phyloP scores from a whole-genome alignment of 2,329 filamentous ascomycete species.

The Dothistroma pini region DNA sequence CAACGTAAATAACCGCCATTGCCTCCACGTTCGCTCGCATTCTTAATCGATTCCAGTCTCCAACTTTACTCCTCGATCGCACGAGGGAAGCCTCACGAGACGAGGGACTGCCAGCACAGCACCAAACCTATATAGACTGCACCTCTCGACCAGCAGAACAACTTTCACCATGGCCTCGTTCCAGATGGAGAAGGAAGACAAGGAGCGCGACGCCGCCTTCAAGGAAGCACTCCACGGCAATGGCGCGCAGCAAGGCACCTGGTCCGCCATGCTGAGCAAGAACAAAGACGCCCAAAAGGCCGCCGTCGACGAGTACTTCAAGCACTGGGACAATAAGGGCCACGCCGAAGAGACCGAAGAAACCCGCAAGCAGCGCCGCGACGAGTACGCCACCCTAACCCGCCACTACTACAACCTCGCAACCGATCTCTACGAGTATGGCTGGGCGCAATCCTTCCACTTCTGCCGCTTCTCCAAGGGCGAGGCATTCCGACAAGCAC shows the following conservation, averaged over 20 bases:
- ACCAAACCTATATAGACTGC: background rate
- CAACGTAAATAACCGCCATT: background rate
- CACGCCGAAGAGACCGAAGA: conserved; percentile 77
- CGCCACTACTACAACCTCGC: conserved; percentile 63
- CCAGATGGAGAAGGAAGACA: conserved; percentile 41
- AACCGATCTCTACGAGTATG: conserved; percentile 62
- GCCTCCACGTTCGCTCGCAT: background rate
- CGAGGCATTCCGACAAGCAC: conserved; percentile 85
- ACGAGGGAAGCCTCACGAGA: background rate
- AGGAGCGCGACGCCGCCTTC: conserved; percentile 60
- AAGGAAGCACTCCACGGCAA: conserved; percentile 76
- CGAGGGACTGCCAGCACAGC: no score
- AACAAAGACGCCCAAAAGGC: conserved; percentile 72
- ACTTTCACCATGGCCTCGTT: conserved; percentile 48
- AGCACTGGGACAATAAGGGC: conserved; percentile 88
- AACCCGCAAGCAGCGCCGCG: conserved; percentile 69
- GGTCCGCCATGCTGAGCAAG: conserved; percentile 83
- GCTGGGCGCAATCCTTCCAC: conserved; percentile 95
- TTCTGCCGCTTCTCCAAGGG: conserved; percentile 89
- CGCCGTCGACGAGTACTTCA: conserved; percentile 89
- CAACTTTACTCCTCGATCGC: background rate
- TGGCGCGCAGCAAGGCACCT: conserved; percentile 75
- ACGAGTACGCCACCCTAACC: conserved; percentile 89
- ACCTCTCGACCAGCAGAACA: background rate
- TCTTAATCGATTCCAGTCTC: background rate